Conservation (phyloP, 1,284 basidiomycete genomes). For the Porogramme epimiltina region DNA sequence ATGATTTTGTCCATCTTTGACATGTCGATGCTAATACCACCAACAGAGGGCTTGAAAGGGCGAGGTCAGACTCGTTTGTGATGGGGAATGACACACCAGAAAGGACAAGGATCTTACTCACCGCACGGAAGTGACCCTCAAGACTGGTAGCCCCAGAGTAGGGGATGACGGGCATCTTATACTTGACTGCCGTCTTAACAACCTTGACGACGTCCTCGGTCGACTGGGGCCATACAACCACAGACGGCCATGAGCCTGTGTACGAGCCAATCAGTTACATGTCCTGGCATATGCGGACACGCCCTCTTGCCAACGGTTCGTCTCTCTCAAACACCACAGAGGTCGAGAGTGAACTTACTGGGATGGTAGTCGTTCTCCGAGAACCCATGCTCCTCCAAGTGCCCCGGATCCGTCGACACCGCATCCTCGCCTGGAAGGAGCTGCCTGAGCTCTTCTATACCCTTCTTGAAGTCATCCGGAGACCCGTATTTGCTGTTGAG, state of each 20-base stretch:
- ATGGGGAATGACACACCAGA: no score
- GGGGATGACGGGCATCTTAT: constrained; percentile 57
- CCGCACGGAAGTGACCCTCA: constrained; percentile 63
- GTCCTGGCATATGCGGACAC: no score
- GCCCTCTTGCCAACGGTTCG: no score
- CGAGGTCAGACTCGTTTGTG: no score
- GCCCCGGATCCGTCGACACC: constrained; percentile 58
- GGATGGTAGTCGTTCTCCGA: constrained; percentile 61
- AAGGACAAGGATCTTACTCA: constrained; percentile 27
- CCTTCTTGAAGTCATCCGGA: constrained; percentile 50
- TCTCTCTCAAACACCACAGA: no score
- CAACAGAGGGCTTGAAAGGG: constrained; percentile 28
- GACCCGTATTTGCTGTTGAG: constrained; percentile 43
- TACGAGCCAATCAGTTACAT: no score
- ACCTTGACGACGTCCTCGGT: constrained; percentile 65
- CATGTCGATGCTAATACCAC: constrained; percentile 64
- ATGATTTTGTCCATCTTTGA: constrained; percentile 85
- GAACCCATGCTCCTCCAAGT: constrained; percentile 57
- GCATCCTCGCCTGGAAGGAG: constrained; percentile 38
- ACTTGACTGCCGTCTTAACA: constrained; percentile 59
- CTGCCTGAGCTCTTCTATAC: constrained; percentile 48
- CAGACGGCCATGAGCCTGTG: constrained; percentile 44
- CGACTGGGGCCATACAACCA: constrained; percentile 53
- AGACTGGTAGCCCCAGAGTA: constrained; percentile 67
- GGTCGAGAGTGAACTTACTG: constrained; percentile 35